Percentiles rank a stretch among this genome's conserved stretches.
These are phyloP conservation scores for Galerina marginata DNA, from an alignment of 768 basidiomycete genomes.

Conservation along the genomic window DNA sequence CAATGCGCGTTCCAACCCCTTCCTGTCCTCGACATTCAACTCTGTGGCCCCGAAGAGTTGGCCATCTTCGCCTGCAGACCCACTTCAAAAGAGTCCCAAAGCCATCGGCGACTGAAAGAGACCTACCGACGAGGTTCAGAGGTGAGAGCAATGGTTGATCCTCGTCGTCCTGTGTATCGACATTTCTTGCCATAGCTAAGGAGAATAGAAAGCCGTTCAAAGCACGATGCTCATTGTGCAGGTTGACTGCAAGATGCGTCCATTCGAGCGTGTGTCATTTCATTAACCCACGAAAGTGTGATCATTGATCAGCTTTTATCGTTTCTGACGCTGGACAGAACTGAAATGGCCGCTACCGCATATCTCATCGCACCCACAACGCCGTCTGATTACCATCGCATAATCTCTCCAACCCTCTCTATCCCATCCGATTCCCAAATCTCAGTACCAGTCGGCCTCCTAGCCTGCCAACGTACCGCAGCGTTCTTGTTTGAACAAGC, in stretches of 20 bases:
- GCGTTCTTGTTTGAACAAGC: neutral
- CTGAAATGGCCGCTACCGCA: slow-evolving; percentile 46
- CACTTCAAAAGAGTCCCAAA: neutral
- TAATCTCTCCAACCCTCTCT: slow-evolving; percentile 60
- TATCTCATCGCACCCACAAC: slow-evolving; percentile 49
- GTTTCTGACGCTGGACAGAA: neutral
- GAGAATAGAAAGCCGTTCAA: neutral
- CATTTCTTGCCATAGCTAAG: slow-evolving; percentile 5
- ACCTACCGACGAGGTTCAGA: neutral
- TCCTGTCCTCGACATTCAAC: slow-evolving; percentile 38
- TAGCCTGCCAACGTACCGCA: slow-evolving; percentile 75
- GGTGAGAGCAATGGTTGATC: slow-evolving; percentile 8
- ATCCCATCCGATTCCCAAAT: slow-evolving; percentile 55
- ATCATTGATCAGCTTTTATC: too few relatives aligned
- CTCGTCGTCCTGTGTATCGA: neutral
- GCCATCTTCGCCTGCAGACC: neutral
- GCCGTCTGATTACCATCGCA: slow-evolving; percentile 66
- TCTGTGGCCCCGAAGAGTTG: neutral
- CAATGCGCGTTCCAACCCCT: slow-evolving; percentile 52
- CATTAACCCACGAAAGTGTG: too few relatives aligned
- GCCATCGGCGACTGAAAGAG: neutral
- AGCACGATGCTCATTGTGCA: neutral
- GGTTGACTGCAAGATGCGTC: neutral
- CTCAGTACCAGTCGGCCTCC: slow-evolving; percentile 73
- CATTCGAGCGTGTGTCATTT: neutral